phyloP scores from a whole-genome alignment of 371 early-diverging fungal genomes.

The Syncephalastrum sp. region DNA sequence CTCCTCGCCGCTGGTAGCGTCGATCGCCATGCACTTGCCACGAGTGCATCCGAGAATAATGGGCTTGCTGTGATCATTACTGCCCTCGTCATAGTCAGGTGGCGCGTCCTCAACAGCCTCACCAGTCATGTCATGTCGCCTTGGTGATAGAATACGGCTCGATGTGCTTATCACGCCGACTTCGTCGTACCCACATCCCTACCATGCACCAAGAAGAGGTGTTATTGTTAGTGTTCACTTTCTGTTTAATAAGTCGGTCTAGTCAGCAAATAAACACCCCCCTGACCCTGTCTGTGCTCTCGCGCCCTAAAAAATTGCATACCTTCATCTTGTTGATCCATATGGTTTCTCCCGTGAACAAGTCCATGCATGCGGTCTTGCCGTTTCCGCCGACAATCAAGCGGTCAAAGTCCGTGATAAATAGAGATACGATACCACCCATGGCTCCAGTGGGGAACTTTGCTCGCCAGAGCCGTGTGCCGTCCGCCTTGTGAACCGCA shows the following conservation, averaged over 20 bases:
- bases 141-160: constrained; percentile 10
- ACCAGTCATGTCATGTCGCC: background rate
- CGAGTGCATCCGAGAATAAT: constrained; percentile 23
- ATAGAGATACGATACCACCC: constrained; percentile 27
- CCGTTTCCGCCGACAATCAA: constrained; percentile 22
- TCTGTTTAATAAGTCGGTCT: too few relatives aligned
- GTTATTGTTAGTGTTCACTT: constrained; percentile 8
- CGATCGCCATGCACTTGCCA: constrained; percentile 32
- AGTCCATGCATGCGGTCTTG: constrained; percentile 18
- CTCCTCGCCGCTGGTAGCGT: constrained; percentile 5
- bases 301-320: constrained; percentile 12
- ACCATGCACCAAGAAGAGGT: background rate
- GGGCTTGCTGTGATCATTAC: constrained; percentile 3
- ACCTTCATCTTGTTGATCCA: constrained; percentile 42
- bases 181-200: constrained; percentile 29
- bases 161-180: constrained; percentile 21
- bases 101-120: background rate
- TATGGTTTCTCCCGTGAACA: constrained; percentile 19
- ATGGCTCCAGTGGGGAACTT: constrained; percentile 19
- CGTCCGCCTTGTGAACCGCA: constrained; percentile 31
- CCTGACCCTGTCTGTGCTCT: background rate
- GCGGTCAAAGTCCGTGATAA: constrained; percentile 26
- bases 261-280: background rate
- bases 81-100: constrained; percentile 10
- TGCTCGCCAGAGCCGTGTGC: constrained; percentile 29